phyloP scores from a whole-genome alignment of 2,329 filamentous ascomycete genomes.

The Thermoascus crustaceus region DNA sequence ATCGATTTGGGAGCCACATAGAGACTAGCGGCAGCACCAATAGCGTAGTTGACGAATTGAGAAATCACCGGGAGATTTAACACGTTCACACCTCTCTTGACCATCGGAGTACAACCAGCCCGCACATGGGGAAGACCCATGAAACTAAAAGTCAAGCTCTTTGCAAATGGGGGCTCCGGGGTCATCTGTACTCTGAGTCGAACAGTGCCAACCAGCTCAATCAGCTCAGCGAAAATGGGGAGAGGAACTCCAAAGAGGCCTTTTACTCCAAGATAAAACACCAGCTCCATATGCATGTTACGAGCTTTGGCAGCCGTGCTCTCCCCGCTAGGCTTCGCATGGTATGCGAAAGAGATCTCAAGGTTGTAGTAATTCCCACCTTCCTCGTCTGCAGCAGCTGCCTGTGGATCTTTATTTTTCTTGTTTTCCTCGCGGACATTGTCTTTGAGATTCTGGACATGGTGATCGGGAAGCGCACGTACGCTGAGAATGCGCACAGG shows the following conservation, averaged over 20 bases:
- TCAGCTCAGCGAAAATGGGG: conserved; percentile 83
- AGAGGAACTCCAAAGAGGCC: conserved; percentile 83
- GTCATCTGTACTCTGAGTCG: conserved; percentile 75
- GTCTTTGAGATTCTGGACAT: conserved; percentile 74
- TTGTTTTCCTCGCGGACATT: conserved; percentile 71
- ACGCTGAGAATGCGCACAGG: conserved; percentile 82
- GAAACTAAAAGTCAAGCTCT: conserved; percentile 83
- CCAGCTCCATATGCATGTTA: conserved; percentile 94
- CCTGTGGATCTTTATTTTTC: conserved; percentile 74
- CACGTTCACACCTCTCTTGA: conserved; percentile 84
- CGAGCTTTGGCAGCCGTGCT: conserved; percentile 72
- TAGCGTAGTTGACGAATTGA: conserved; percentile 94
- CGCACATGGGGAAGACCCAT: conserved; percentile 89
- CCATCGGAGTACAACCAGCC: conserved; percentile 84
- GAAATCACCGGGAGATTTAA: conserved; percentile 87
- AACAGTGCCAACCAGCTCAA: conserved; percentile 80
- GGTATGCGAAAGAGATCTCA: conserved; percentile 83
- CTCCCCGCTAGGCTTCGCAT: conserved; percentile 65
- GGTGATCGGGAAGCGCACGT: conserved; percentile 71
- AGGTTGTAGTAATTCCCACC: conserved; percentile 90
- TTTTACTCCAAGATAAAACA: conserved; percentile 87
- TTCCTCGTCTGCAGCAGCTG: conserved; percentile 80
- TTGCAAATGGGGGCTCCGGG: conserved; percentile 85
- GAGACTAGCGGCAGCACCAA: conserved; percentile 75
- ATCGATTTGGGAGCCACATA: conserved; percentile 93